Base-by-base conservation (phyloP, 345 rosid species). In the Hibiscus mutabilis region DNA sequence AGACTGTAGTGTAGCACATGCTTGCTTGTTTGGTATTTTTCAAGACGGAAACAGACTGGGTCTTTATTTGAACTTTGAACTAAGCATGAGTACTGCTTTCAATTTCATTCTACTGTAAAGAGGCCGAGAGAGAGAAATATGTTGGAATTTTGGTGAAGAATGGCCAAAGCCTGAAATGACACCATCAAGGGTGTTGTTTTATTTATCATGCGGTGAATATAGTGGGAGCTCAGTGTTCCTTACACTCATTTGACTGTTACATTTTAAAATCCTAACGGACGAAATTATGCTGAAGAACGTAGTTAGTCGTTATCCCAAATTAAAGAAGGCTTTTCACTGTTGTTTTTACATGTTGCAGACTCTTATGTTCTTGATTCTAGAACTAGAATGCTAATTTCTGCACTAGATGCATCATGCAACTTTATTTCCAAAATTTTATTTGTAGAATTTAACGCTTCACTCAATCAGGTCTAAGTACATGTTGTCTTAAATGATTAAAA, bases 21-120 rank as follows among this genome's bases (percentile, higher is more conserved):
- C 49, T 0, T 66, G 24, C 58, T 25, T 47, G 37, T 47, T 66
- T 49, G 70, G 33, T 66, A 11, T 47, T 49, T 47, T 27, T 49
- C 58, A 3, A 25, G 24, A 47, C 16, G 19, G 58, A 49, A 66
- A 66, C 22, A 7, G 1, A 49, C 24, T 24, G 22, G 29, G 4
- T 66, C 56, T 46, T 47, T 47, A 18, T 66, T 66, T 25, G 29
- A 66, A 47, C 40, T 47, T 66, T 25, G 29, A 66, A 47, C 40
- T 47, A 66, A 16, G 70, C 58, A 25, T 27, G 4, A 66, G 37
- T 66, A 49, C 12, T 19, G 12, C 21, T 46, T 47, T 47, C 18
- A 35, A 35, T 44, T 66, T 25, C 9, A 55, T 37, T 37, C 10
- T 37, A 55, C 60, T 21, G 19, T 49, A 16, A 64, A 22, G 19